phyloP scores from a whole-genome alignment of 345 rosid species.

The Reutealis trisperma region DNA sequence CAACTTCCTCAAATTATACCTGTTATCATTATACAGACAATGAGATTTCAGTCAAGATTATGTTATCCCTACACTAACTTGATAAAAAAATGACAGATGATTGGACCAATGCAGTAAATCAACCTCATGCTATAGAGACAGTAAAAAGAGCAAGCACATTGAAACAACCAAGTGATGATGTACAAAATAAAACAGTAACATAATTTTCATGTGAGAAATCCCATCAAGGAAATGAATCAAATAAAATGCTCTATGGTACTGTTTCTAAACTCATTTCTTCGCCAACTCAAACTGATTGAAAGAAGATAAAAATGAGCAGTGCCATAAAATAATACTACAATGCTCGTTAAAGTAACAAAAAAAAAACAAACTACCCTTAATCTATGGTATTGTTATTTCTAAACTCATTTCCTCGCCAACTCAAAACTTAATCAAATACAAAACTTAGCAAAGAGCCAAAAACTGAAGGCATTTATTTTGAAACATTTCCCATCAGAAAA shows the following conservation, averaged over 20 bases:
- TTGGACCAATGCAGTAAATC: background rate
- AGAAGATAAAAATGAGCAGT: no score
- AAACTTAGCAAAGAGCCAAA: background rate
- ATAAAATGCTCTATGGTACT: no score
- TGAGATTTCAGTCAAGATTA: background rate
- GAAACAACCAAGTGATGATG: background rate
- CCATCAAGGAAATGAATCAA: background rate
- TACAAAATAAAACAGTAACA: no score
- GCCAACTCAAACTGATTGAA: no score
- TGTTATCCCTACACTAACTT: background rate
- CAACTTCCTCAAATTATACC: slow-evolving; percentile 83
- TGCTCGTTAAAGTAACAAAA: no score
- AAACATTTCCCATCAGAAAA: background rate
- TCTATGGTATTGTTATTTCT: no score
- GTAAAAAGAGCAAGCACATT: no score
- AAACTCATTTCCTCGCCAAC: no score
- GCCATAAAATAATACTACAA: no score
- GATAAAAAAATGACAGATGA: background rate
- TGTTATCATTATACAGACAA: slow-evolving; percentile 21
- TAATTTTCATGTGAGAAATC: background rate
- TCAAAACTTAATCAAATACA: no score
- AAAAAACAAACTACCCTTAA: no score
- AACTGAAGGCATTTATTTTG: background rate
- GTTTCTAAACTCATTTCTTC: no score
- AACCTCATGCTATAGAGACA: background rate